Evolutionary conservation across 202 grass and related monocot species (phyloP).

Genomic region (Setaria italica): DNA sequence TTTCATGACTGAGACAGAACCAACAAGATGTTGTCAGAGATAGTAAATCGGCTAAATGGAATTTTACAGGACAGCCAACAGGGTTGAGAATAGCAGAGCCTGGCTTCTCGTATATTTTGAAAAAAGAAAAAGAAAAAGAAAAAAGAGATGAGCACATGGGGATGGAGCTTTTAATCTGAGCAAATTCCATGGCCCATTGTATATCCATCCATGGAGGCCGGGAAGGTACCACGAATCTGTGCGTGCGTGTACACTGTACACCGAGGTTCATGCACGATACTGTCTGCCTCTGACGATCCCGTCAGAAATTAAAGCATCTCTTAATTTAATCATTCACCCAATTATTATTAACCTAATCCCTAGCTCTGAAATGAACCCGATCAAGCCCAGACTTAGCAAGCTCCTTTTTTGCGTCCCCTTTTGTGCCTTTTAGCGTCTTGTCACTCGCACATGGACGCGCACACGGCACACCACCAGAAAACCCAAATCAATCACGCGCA

Average conservation of each 20-base stretch:
- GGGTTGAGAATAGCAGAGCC: background rate
- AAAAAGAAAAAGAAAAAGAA: background rate
- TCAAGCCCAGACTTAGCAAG: background rate
- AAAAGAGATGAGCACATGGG: constrained; percentile 1
- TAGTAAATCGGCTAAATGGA: background rate
- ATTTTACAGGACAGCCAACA: background rate
- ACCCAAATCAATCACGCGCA: background rate
- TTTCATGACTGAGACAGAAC: background rate
- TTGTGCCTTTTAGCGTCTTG: constrained; percentile 5
- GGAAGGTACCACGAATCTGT: constrained; percentile 39
- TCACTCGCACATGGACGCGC: constrained; percentile 43
- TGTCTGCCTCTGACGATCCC: background rate
- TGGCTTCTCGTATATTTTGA: background rate
- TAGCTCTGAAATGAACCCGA: background rate
- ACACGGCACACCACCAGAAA: background rate
- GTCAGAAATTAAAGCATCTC: background rate
- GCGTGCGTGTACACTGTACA: background rate
- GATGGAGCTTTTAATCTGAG: background rate
- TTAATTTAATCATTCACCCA: background rate
- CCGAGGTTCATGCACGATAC: constrained; percentile 4
- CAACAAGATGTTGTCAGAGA: background rate
- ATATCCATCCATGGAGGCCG: background rate
- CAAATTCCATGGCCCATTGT: background rate
- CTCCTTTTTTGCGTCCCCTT: background rate
- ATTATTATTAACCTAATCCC: background rate